phyloP scores from a whole-genome alignment of 257 asterid genomes.

The Ajuga chamaepitys region DNA sequence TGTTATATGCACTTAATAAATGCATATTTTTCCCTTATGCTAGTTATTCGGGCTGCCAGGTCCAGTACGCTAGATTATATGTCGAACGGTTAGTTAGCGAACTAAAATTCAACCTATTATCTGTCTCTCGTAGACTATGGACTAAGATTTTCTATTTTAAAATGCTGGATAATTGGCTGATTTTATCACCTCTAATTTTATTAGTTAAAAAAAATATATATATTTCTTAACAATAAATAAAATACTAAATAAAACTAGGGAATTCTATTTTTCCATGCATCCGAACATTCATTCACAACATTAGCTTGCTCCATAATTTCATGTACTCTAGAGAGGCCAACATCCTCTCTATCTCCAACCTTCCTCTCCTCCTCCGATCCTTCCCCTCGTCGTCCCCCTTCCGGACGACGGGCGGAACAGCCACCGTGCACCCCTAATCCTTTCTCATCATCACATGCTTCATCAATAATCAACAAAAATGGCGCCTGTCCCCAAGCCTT shows the following conservation, averaged over 20 bases:
- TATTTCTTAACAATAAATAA: not conserved
- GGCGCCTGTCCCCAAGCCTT: conserved; percentile 40
- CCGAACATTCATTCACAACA: not conserved
- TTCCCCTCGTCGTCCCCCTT: conserved; percentile 46
- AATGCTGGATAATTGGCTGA: too few relatives aligned
- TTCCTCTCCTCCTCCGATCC: not conserved
- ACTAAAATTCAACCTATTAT: too few relatives aligned
- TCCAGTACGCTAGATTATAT: too few relatives aligned
- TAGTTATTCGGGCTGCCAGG: too few relatives aligned
- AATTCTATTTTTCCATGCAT: not conserved
- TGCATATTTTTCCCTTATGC: too few relatives aligned
- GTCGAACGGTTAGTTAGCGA: too few relatives aligned
- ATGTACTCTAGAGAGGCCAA: conserved; percentile 24
- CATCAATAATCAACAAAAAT: not conserved
- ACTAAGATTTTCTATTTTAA: too few relatives aligned
- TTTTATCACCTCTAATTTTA: too few relatives aligned
- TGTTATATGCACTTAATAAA: too few relatives aligned
- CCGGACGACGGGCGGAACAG: conserved; percentile 34
- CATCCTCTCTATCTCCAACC: conserved; percentile 16
- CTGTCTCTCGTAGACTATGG: too few relatives aligned
- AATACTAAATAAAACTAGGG: not conserved
- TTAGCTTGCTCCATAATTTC: conserved; percentile 16
- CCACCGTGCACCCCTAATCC: not conserved
- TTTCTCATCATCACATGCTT: not conserved
- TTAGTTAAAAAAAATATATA: too few relatives aligned